Conservation (phyloP, 164 flowering plant genomes). For the Platanus orientalis region DNA sequence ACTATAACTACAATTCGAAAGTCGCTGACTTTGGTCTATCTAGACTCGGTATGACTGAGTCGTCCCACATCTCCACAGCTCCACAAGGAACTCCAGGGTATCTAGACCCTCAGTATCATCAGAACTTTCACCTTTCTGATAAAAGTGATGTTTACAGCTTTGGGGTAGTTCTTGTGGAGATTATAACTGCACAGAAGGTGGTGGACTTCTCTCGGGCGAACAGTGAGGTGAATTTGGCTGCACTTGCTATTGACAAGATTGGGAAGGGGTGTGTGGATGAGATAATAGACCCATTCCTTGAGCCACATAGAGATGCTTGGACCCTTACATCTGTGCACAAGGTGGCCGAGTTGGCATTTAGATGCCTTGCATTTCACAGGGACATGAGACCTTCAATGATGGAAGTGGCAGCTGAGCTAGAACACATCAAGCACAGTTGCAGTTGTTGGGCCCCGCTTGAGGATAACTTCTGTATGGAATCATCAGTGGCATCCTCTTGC, state of each 20-base stretch:
- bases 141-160: constrained; percentile 95
- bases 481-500: constrained; percentile 28
- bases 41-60: constrained; percentile 51
- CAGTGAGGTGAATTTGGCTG: constrained; percentile 72
- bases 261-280: constrained; percentile 62
- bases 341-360: constrained; percentile 82
- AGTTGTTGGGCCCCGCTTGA: constrained; percentile 31
- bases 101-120: constrained; percentile 91
- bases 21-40: constrained; percentile 96
- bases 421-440: constrained; percentile 40
- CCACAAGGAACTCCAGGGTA: constrained; percentile 99
- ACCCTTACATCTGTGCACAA: constrained; percentile 47
- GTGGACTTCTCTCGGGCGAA: constrained; percentile 66
- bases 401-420: constrained; percentile 80
- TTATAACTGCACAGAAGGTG: constrained; percentile 64
- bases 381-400: constrained; percentile 91
- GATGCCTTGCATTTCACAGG: constrained; percentile 79
- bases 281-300: constrained; percentile 68
- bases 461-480: constrained; percentile 16
- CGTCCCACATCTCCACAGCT: constrained; percentile 82
- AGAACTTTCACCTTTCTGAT: constrained; percentile 73
- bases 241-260: constrained; percentile 62
- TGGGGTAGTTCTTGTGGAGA: constrained; percentile 88
- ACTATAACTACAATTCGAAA: constrained; percentile 56
- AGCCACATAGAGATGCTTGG: constrained; percentile 45